Conservation (phyloP, 345 rosid genomes). For the Viola odorata region DNA sequence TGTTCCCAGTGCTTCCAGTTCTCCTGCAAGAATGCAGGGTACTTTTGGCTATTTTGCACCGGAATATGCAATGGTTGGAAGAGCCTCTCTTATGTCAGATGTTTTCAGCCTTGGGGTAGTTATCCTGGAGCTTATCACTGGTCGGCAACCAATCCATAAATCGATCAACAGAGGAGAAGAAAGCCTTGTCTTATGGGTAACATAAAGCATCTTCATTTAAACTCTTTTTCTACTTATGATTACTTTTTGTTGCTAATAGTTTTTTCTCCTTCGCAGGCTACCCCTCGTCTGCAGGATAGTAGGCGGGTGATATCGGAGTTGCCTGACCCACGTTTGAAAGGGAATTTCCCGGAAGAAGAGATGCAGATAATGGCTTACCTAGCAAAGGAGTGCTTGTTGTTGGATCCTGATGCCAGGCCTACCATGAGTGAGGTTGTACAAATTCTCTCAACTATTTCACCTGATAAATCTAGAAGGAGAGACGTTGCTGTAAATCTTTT, state of each 20-base stretch:
- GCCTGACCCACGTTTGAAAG: constrained; percentile 72
- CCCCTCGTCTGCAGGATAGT: constrained; percentile 72
- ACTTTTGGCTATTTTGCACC: constrained; percentile 98
- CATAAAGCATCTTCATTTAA: constrained; percentile 7
- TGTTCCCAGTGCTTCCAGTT: constrained; percentile 68
- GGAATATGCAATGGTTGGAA: constrained; percentile 90
- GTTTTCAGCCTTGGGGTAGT: constrained; percentile 98
- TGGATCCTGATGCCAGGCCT: constrained; percentile 90
- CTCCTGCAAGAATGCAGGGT: constrained; percentile 94
- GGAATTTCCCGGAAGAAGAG: constrained; percentile 75
- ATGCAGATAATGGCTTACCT: constrained; percentile 92
- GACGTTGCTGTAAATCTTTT: constrained; percentile 55
- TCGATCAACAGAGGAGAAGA: constrained; percentile 68
- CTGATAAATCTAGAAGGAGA: constrained; percentile 64
- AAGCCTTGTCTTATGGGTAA: constrained; percentile 96
- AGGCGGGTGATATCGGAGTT: constrained; percentile 55
- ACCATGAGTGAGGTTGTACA: constrained; percentile 97
- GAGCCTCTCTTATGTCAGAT: constrained; percentile 91
- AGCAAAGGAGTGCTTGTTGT: constrained; percentile 82
- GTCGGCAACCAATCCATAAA: constrained; percentile 75
- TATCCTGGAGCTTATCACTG: constrained; percentile 88
- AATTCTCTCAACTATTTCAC: constrained; percentile 80
- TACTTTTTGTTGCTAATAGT: background rate
- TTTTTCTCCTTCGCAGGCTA: constrained; percentile 44
- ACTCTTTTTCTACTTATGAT: background rate